Conservation (phyloP, 1,284 basidiomycete species). For the Cutaneotrichosporon daszewskae region DNA sequence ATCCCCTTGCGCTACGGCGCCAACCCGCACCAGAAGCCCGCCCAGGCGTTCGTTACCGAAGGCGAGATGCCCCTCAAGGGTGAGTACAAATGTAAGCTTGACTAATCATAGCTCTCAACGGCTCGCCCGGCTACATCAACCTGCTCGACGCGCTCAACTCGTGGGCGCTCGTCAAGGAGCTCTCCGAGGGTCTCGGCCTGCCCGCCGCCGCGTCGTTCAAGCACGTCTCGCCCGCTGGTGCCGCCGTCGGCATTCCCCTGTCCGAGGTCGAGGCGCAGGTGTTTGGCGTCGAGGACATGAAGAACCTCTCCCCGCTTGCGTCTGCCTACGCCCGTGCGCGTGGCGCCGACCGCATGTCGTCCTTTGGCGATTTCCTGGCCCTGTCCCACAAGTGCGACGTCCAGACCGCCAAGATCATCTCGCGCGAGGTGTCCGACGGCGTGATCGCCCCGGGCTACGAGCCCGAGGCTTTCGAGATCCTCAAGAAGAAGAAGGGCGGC, state of each 20-base stretch:
- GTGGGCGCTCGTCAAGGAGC: slow-evolving; percentile 91
- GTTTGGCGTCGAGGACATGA: slow-evolving; percentile 92
- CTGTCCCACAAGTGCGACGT: slow-evolving; percentile 88
- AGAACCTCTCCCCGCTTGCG: slow-evolving; percentile 80
- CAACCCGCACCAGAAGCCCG: slow-evolving; percentile 98
- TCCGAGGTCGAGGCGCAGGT: slow-evolving; percentile 84
- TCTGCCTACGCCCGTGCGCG: slow-evolving; percentile 93
- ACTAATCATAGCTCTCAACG: slow-evolving; percentile 87
- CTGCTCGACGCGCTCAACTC: slow-evolving; percentile 97
- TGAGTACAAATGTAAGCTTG: slow-evolving; percentile 42
- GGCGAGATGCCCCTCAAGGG: slow-evolving; percentile 92
- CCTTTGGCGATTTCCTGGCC: slow-evolving; percentile 98
- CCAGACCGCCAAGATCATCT: slow-evolving; percentile 92
- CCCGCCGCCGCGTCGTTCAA: slow-evolving; percentile 99
- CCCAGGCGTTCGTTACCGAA: slow-evolving; percentile 87
- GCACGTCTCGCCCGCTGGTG: slow-evolving; percentile 97
- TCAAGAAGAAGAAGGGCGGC: slow-evolving; percentile 95
- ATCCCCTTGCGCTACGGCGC: slow-evolving; percentile 89
- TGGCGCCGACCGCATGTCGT: slow-evolving; percentile 98
- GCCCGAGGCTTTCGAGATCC: slow-evolving; percentile 78
- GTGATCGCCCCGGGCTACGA: slow-evolving; percentile 94
- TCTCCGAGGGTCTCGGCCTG: slow-evolving; percentile 69
- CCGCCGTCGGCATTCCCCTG: slow-evolving; percentile 82
- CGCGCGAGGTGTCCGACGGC: slow-evolving; percentile 95
- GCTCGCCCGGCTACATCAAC: slow-evolving; percentile 98